These are phyloP conservation scores for Tolypocladium album DNA, from an alignment of 2,329 filamentous ascomycete species.

Conservation along the genomic window DNA sequence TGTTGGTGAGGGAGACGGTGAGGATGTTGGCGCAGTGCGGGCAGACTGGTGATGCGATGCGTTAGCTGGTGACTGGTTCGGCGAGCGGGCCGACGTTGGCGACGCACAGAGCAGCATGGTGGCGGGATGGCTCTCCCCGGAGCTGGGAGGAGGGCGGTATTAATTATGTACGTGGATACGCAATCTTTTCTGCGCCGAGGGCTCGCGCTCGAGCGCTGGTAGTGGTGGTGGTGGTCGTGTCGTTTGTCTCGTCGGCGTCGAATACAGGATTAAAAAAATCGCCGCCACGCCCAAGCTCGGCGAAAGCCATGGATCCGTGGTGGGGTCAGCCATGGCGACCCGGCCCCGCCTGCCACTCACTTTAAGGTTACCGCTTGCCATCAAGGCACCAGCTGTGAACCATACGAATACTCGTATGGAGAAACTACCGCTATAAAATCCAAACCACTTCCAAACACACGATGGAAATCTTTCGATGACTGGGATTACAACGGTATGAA, in stretches of 20 bases:
- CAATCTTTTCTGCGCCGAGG: neutral
- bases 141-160: neutral
- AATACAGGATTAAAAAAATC: neutral
- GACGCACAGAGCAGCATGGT: slow-evolving; percentile 56
- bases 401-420: neutral
- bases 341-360: neutral
- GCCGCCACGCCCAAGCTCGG: neutral
- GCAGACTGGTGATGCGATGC: slow-evolving; percentile 47
- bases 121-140: slow-evolving; percentile 4
- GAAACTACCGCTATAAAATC: too few relatives aligned
- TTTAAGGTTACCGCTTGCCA: too few relatives aligned
- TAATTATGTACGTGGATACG: neutral
- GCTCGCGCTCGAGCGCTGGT: neutral
- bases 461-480: too few relatives aligned
- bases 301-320: neutral
- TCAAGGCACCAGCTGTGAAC: neutral
- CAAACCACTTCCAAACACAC: too few relatives aligned
- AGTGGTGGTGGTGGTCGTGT: neutral
- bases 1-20: slow-evolving; percentile 53
- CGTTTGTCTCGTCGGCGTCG: neutral
- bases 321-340: neutral
- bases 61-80: neutral
- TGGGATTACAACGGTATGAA: too few relatives aligned
- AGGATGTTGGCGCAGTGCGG: slow-evolving; percentile 77
- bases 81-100: too few relatives aligned